These are phyloP conservation scores for Penicillium sp. DNA, from an alignment of 2,329 filamentous ascomycete genomes.

Conservation along the genomic window DNA sequence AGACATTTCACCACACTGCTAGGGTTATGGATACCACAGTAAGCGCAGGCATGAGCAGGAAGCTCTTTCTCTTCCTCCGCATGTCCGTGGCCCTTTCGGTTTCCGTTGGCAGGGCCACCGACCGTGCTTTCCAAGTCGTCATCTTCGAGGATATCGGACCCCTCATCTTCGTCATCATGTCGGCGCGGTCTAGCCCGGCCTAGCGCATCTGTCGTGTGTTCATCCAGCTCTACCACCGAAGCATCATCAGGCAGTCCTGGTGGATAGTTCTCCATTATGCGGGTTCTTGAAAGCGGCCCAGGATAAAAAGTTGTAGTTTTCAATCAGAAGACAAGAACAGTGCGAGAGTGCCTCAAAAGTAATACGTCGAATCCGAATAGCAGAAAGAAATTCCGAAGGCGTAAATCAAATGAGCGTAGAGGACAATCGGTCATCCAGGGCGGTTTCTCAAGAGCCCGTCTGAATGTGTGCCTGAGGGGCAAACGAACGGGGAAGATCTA, in stretches of 20 bases:
- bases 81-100: conserved; percentile 59
- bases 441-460: conserved; percentile 9
- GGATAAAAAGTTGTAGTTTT: not conserved
- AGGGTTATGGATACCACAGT: conserved; percentile 96
- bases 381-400: conserved; percentile 1
- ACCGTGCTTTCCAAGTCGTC: conserved; percentile 76
- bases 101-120: conserved; percentile 76
- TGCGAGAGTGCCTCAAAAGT: conserved; percentile 2
- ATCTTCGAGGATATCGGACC: conserved; percentile 78
- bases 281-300: conserved; percentile 72
- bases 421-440: conserved; percentile 24
- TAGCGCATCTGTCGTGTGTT: conserved; percentile 62
- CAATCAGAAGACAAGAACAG: conserved; percentile 5
- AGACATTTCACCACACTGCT: conserved; percentile 96
- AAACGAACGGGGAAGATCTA: conserved; percentile 25
- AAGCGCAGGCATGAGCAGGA: conserved; percentile 92
- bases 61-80: conserved; percentile 85
- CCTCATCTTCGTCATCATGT: conserved; percentile 86
- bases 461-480: conserved; percentile 32
- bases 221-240: conserved; percentile 62
- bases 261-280: conserved; percentile 76
- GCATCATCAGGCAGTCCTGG: conserved; percentile 16
- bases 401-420: conserved; percentile 29
- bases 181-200: conserved; percentile 63
- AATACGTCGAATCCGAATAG: not conserved